Evolutionary conservation across 148 eudicot species (phyloP), one percentile per base, ranked within the genome.

Genomic region (Rhododendron kiyosumense): DNA sequence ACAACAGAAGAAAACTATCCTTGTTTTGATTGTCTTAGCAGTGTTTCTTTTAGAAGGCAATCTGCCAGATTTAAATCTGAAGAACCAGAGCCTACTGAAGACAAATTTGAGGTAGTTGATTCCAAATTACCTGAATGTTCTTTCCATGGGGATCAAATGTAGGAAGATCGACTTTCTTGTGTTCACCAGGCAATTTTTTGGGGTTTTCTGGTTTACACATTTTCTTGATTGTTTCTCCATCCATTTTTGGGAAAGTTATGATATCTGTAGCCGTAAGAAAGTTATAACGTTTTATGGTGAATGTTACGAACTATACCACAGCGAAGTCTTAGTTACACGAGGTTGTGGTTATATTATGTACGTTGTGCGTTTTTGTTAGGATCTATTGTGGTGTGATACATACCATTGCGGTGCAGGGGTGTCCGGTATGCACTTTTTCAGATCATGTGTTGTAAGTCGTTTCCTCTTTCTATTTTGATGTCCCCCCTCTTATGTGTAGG

Each of bases 1-100:
- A 1, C 41, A 14, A 30, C 76, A 14, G 76, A 32, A 4, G 46
- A 20, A 18, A 22, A 18, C n/a, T 54, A 9, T 34, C 51, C 5
- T 65, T 82, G 7, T 63, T 24, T 84, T 20, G 41, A 71, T 32
- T 71, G 1, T 73, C 81, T 81, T 63, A 18, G 38, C 87, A 88
- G 90, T 83, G 69, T 57, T 22, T 83, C 34, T 77, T 83, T 69
- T 32, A 88, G 93, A 85, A 91, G 91, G 85, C 91, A 89, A 76
- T 91, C 93, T 86, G 88, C 93, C 17, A 85, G 88, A 38, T 86
- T 91, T 85, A 89, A 81, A 85, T 78, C 71, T 69, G 87, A 85
- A 63, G 89, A 88, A 74, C 34, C 73, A 71, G 84, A 83, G 80
- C 59, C 75, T 81, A 81, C 85, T 5, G 89, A 83, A 81, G 90